A percentile compares a stretch with the other conserved stretches of the same genome.
Evolutionary conservation across 2,329 filamentous ascomycete genomes (phyloP).

Genomic region (Aaosphaeria pasadenensis): DNA sequence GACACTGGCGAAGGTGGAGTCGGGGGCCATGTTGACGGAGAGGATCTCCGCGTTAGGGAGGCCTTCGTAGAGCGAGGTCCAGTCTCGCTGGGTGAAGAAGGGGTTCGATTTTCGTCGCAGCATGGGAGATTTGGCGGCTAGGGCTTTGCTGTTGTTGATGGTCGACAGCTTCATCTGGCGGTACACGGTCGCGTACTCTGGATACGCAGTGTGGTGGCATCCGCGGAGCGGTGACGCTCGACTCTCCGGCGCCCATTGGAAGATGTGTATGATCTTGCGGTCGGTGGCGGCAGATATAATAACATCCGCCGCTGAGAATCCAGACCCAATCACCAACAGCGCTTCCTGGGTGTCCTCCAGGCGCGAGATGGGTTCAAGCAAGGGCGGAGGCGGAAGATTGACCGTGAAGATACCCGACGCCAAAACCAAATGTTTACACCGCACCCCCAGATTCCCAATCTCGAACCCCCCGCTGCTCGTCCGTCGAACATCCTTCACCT

Average conservation of each 20-base stretch:
- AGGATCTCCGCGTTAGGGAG: slow-evolving; percentile 52
- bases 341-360: slow-evolving; percentile 31
- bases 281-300: slow-evolving; percentile 53
- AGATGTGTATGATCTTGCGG: slow-evolving; percentile 59
- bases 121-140: slow-evolving; percentile 18
- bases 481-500: slow-evolving; percentile 44
- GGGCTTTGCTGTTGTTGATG: slow-evolving; percentile 16
- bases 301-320: slow-evolving; percentile 60
- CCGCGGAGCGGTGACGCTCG: slow-evolving; percentile 56
- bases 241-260: slow-evolving; percentile 56
- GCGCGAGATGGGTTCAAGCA: slow-evolving; percentile 46
- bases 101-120: slow-evolving; percentile 40
- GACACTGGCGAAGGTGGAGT: slow-evolving; percentile 26
- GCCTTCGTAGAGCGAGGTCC: slow-evolving; percentile 53
- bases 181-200: slow-evolving; percentile 60
- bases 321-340: slow-evolving; percentile 58
- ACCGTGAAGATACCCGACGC: slow-evolving; percentile 60
- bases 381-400: slow-evolving; percentile 49
- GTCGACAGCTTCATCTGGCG: slow-evolving; percentile 57
- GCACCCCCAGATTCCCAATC: slow-evolving; percentile 50
- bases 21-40: slow-evolving; percentile 25
- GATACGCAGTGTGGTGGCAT: slow-evolving; percentile 60
- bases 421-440: slow-evolving; percentile 56
- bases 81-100: slow-evolving; percentile 49
- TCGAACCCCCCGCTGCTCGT: slow-evolving; percentile 45